Evolutionary conservation across 1,284 basidiomycete species (phyloP), one percentile per base, ranked within the genome.

Genomic region (Apiotrichum mycotoxinovorans): DNA sequence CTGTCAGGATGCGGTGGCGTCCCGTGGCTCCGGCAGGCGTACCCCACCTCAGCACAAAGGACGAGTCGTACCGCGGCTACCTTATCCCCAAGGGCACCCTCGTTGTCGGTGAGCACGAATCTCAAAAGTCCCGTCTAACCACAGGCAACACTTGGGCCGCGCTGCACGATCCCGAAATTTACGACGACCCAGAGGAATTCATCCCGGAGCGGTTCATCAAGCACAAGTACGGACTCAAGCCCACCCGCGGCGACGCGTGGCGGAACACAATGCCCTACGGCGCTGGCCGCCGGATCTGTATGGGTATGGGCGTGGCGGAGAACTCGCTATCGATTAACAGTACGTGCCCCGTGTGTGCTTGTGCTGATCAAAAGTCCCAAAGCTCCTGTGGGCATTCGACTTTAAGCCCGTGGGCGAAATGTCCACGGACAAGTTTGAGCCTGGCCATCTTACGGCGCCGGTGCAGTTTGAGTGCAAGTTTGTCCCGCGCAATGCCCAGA

Each of bases 321-420:
- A 55, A 55, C 54, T 51, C 47, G 33, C 41, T 55, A 18, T 55
- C 54, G n/a, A 55, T 55, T 48, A 55, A 55, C n/a, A 20, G 53
- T 54, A 17, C 22, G 52, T 47, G 15, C 15, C 18, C 22, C 14
- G 11, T n/a, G 4, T 41, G 0, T 2, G 14, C 18, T 2, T 5
- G 20, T 8, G 12, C 9, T 15, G 7, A 20, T 41, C 10, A 4
- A 15, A 23, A 54, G 54, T 55, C 12, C 54, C 54, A 12, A 55
- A 55, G n/a, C 54, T 55, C 7, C 47, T 55, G 3, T 55, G 54
- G 54, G 54, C 54, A n/a, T 55, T 55, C 47, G 48, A 51, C 41
- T 55, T 55, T 37, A 48, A 50, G 34, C 54, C 54, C 11, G 23
- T 50, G 9, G 54, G 54, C 30, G 48, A 55, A 41, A 50, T 55